Conservation (phyloP, 176 grass and related monocot genomes). For the Aegilops longissima region DNA sequence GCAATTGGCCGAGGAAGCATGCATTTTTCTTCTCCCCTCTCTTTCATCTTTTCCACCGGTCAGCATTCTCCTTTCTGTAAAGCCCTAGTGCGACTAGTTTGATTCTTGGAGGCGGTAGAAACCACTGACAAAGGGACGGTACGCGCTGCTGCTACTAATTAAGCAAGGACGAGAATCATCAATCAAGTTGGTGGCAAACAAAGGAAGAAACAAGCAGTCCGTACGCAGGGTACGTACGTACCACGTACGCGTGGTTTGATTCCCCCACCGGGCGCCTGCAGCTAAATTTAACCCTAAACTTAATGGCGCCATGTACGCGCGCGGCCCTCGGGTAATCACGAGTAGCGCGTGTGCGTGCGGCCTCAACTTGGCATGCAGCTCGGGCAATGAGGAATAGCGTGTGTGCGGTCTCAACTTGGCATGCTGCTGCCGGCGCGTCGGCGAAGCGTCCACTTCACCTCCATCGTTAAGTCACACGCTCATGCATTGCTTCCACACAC, state of each 20-base stretch:
- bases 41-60: neutral
- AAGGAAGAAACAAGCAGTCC: neutral
- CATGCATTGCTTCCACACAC: neutral
- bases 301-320: too few relatives aligned
- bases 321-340: neutral
- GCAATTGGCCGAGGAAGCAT: neutral
- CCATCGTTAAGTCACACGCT: neutral
- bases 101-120: neutral
- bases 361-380: neutral
- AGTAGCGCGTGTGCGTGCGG: too few relatives aligned
- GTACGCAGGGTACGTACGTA: neutral
- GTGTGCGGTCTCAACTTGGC: too few relatives aligned
- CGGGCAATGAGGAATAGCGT: too few relatives aligned
- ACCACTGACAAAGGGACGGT: neutral
- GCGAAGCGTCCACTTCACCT: neutral
- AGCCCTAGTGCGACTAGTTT: too few relatives aligned
- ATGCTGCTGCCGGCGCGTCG: neutral
- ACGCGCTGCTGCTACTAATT: neutral
- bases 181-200: neutral
- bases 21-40: neutral
- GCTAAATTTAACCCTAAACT: too few relatives aligned
- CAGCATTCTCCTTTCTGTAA: neutral
- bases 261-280: neutral
- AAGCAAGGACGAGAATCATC: constrained; percentile 3
- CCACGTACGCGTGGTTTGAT: constrained; percentile 33